Evolutionary conservation across 1,284 basidiomycete genomes (phyloP), one percentile per base, ranked within the genome.

Genomic region (Veloporphyrellus conicus): DNA sequence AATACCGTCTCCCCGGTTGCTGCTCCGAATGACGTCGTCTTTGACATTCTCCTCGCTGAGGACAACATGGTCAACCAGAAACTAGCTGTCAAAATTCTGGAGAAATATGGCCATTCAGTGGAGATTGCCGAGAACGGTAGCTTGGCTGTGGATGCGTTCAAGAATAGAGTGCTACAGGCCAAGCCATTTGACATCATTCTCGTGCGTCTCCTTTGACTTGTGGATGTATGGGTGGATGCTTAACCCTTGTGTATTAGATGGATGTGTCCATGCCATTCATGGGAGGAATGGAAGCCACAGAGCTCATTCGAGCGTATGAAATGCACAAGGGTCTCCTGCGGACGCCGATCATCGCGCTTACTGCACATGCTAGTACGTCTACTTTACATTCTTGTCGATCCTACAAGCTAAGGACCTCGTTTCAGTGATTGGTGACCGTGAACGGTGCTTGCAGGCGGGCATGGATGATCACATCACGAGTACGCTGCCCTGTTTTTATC

Each of bases 51-150:
- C n/a, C 79, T 99, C 7, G 95, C 95, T 0, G 95, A 99, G 67
- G 96, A 99, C 68, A 99, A 99, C 62, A 73, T 95, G 56, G 95
- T 99, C 53, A 99, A 99, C 72, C 95, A 99, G 74, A 92, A 93
- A 66, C 71, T 99, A 6, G 96, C 96, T 0, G 89, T 96, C 58
- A 97, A 97, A 77, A 92, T 99, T 56, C 74, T 99, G 29, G 93
- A 98, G 71, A 95, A 93, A 64, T 94, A 94, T 45, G 95, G 95
- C 0, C 96, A 99, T 68, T 82, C 84, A 35, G 93, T 97, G 28
- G 93, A 97, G 72, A 93, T 99, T 49, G 96, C 95, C 15, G 94
- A 98, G 75, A 99, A 99, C 62, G 96, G 96, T 9, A 87, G 88
- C 60, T 74, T 93, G 50, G 93, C 93, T 1, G 83, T 95, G 14